A percentile compares a stretch with the other conserved stretches of the same genome.
Evolutionary conservation across 2,329 filamentous ascomycete genomes (phyloP).

Genomic region (Sarocladium strictum): DNA sequence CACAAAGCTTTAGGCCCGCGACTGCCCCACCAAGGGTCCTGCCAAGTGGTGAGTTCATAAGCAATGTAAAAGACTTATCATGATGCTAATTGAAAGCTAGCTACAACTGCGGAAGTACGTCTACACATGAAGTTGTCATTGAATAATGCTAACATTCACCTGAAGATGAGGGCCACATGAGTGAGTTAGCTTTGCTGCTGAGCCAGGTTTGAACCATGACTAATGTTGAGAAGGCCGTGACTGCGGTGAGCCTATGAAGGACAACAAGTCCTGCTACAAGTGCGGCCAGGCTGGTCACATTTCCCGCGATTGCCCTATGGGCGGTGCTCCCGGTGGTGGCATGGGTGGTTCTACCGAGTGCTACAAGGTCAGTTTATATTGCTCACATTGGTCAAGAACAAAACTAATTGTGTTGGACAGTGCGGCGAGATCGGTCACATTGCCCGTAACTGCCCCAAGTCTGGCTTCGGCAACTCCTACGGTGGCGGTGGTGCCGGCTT

Average conservation of each 20-base stretch:
- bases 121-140: background rate
- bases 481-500: conserved; percentile 43
- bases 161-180: conserved; percentile 66
- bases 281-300: conserved; percentile 84
- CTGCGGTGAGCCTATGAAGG: conserved; percentile 83
- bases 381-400: background rate
- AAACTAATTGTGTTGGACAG: conserved; percentile 29
- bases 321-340: conserved; percentile 40
- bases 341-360: conserved; percentile 60
- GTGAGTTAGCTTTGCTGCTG: conserved; percentile 40
- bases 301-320: conserved; percentile 74
- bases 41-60: conserved; percentile 64
- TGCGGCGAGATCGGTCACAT: conserved; percentile 96
- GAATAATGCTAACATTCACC: conserved; percentile 19
- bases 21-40: conserved; percentile 79
- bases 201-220: conserved; percentile 10
- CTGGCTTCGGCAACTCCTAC: conserved; percentile 41
- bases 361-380: conserved; percentile 64
- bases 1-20: conserved; percentile 56
- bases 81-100: conserved; percentile 34
- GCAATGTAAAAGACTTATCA: background rate
- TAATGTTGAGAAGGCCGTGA: conserved; percentile 63
- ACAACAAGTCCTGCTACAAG: conserved; percentile 72
- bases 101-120: conserved; percentile 76
- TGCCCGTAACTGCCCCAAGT: conserved; percentile 79